phyloP scores from a whole-genome alignment of 2,329 filamentous ascomycete genomes.

The Penicillium sp. region DNA sequence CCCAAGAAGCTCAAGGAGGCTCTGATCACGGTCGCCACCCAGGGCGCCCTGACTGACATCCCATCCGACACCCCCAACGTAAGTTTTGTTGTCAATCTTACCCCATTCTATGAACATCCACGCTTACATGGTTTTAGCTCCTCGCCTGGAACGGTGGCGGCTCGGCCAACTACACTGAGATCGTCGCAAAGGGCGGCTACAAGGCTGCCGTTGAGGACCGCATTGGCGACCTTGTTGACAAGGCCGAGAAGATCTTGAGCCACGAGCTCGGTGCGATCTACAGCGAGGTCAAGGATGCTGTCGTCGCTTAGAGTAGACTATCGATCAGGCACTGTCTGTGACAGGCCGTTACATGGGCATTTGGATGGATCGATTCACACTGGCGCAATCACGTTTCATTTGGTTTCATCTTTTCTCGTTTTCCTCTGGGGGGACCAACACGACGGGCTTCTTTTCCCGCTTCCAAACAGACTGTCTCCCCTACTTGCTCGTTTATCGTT shows the following conservation, averaged over 20 bases:
- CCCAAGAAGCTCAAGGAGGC: constrained; percentile 91
- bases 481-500: constrained; percentile 21
- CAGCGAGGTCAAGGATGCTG: constrained; percentile 43
- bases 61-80: constrained; percentile 82
- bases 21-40: constrained; percentile 78
- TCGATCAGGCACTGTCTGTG: constrained; percentile 20
- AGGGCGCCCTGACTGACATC: constrained; percentile 73
- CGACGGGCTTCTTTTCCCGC: constrained; percentile 8
- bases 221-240: constrained; percentile 45
- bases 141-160: constrained; percentile 99
- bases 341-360: constrained; percentile 21
- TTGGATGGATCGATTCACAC: constrained; percentile 29
- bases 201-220: constrained; percentile 47
- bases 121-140: constrained; percentile 50
- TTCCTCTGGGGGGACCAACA: constrained; percentile 16
- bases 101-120: neutral
- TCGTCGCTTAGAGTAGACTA: constrained; percentile 45
- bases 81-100: constrained; percentile 33
- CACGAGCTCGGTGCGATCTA: constrained; percentile 49
- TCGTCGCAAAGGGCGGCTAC: constrained; percentile 72
- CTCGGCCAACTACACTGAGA: constrained; percentile 82
- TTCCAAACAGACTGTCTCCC: constrained; percentile 23
- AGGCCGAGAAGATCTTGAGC: constrained; percentile 47
- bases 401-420: constrained; percentile 12
- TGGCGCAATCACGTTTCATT: constrained; percentile 29